Evolutionary conservation across 192 early-diverging fungal species (phyloP).

Genomic region (Umbelopsis vinacea): DNA sequence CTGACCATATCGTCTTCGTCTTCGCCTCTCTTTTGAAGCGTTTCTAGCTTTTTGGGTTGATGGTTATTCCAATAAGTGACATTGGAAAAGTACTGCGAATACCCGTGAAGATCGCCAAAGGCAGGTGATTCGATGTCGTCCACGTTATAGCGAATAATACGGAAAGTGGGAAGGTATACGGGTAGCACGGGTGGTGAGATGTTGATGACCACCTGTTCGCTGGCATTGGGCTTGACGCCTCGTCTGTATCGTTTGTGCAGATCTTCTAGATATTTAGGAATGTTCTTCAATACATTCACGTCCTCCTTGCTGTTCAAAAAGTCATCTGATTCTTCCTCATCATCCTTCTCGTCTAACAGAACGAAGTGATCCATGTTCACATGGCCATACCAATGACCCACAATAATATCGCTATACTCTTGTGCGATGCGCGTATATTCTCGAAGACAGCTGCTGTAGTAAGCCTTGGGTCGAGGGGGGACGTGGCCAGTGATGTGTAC

Average conservation of each 20-base stretch:
- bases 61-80: constrained; percentile 45
- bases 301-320: neutral
- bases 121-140: neutral
- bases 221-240: constrained; percentile 30
- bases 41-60: neutral
- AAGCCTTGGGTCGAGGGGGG: constrained; percentile 54
- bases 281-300: neutral
- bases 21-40: neutral
- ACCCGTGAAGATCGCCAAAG: constrained; percentile 42
- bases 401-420: constrained; percentile 54
- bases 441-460: constrained; percentile 44
- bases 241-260: constrained; percentile 46
- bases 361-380: constrained; percentile 68
- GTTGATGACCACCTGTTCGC: constrained; percentile 45
- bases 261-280: constrained; percentile 36
- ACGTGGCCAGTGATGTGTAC: constrained; percentile 73
- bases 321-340: neutral
- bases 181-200: constrained; percentile 72
- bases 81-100: constrained; percentile 49
- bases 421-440: constrained; percentile 48
- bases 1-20: neutral
- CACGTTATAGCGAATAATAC: constrained; percentile 60
- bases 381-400: constrained; percentile 76
- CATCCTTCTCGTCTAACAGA: constrained; percentile 16
- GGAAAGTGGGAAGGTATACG: constrained; percentile 63